Conservation (phyloP, 768 basidiomycete genomes). For the Boletus rubroflammeus region DNA sequence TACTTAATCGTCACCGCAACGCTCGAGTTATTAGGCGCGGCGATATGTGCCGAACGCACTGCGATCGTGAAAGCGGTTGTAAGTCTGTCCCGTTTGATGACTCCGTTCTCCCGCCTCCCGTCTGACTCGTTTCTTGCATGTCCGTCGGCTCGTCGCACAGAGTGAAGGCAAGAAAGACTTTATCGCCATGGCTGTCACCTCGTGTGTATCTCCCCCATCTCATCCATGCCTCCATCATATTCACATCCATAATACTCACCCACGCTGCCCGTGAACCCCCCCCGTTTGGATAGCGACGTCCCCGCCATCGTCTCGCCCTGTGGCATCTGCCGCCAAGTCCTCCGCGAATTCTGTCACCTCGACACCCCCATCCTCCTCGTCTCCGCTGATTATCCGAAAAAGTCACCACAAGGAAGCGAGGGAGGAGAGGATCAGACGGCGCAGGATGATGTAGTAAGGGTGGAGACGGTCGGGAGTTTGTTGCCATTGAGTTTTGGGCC, state of each 20-base stretch:
- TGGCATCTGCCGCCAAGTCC: conserved; percentile 89
- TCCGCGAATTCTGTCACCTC: conserved; percentile 79
- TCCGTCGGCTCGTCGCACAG: conserved; percentile 38
- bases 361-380: conserved; percentile 72
- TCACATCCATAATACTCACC: not conserved
- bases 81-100: conserved; percentile 34
- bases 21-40: conserved; percentile 46
- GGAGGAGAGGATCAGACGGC: conserved; percentile 25
- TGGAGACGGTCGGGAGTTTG: conserved; percentile 68
- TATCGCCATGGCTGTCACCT: conserved; percentile 73
- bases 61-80: conserved; percentile 94
- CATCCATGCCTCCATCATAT: not conserved
- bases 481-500: conserved; percentile 90
- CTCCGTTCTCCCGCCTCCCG: not conserved
- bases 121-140: not conserved
- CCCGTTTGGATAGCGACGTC: conserved; percentile 55
- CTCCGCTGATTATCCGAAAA: conserved; percentile 56
- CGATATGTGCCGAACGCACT: conserved; percentile 93
- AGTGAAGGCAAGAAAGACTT: conserved; percentile 76
- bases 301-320: conserved; percentile 72
- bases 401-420: conserved; percentile 7
- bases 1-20: not conserved
- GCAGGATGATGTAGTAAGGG: conserved; percentile 46
- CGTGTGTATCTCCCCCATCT: conserved; percentile 42
- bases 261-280: not conserved